Percentiles rank a stretch among this genome's conserved stretches.
phyloP scores from a whole-genome alignment of 192 early-diverging fungal genomes.

The Podila epigama region DNA sequence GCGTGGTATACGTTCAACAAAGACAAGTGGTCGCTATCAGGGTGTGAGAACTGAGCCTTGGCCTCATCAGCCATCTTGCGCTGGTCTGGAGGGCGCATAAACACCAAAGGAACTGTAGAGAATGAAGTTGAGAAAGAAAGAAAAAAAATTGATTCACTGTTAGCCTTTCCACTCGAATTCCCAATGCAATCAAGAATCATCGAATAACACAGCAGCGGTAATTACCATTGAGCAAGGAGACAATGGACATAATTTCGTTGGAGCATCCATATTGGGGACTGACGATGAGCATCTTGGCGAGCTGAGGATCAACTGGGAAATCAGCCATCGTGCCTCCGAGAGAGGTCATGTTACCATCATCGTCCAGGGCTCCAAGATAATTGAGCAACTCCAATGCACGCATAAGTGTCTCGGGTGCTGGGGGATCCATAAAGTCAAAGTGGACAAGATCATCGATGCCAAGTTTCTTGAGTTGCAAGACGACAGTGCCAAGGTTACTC shows the following conservation, averaged over 20 bases:
- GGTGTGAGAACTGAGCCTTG: slow-evolving; percentile 92
- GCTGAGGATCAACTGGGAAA: slow-evolving; percentile 97
- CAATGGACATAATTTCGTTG: slow-evolving; percentile 93
- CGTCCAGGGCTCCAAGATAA: slow-evolving; percentile 93
- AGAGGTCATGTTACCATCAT: slow-evolving; percentile 92
- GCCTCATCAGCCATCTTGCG: slow-evolving; percentile 89
- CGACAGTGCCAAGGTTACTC: slow-evolving; percentile 95
- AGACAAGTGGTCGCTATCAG: slow-evolving; percentile 96
- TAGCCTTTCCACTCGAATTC: background rate
- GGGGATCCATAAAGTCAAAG: slow-evolving; percentile 99
- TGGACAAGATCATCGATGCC: slow-evolving; percentile 98
- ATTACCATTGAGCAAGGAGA: slow-evolving; percentile 84
- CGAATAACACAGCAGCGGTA: background rate
- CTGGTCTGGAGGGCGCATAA: slow-evolving; percentile 90
- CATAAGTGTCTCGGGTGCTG: slow-evolving; percentile 98
- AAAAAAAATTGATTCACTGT: slow-evolving; percentile 5
- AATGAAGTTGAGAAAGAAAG: slow-evolving; percentile 3
- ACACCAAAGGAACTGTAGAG: slow-evolving; percentile 80
- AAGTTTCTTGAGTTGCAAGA: slow-evolving; percentile 97
- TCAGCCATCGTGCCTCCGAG: slow-evolving; percentile 90
- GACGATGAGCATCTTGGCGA: slow-evolving; percentile 91
- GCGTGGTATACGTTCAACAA: slow-evolving; percentile 97
- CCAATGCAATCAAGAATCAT: background rate
- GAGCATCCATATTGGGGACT: slow-evolving; percentile 88
- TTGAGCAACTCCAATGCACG: slow-evolving; percentile 95